A percentile compares a stretch with the other conserved stretches of the same genome.
phyloP scores from a whole-genome alignment of 768 basidiomycete species.

The Kwoniella newhampshirensis region DNA sequence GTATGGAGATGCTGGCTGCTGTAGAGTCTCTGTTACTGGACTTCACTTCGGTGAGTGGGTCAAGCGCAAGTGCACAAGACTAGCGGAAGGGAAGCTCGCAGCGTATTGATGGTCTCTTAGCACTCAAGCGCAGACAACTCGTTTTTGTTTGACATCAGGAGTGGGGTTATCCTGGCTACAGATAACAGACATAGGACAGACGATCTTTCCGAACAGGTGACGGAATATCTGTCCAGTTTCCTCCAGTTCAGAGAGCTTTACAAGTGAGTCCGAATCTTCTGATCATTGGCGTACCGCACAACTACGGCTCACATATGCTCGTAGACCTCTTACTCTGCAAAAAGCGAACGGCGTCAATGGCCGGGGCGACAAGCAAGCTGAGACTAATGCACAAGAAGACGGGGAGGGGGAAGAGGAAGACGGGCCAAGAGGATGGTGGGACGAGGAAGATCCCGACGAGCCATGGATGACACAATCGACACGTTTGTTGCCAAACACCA shows the following conservation, averaged over 20 bases:
- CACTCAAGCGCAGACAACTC: slow-evolving; percentile 65
- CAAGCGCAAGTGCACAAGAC: background rate
- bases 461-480: slow-evolving; percentile 48
- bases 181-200: slow-evolving; percentile 60
- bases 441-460: slow-evolving; percentile 42
- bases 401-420: slow-evolving; percentile 22
- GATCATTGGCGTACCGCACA: too few relatives aligned
- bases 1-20: slow-evolving; percentile 78
- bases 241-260: slow-evolving; percentile 83
- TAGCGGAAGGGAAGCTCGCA: too few relatives aligned
- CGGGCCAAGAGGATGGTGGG: slow-evolving; percentile 43
- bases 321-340: background rate
- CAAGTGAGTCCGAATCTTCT: slow-evolving; percentile 59
- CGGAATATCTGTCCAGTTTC: slow-evolving; percentile 84
- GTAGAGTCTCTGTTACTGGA: slow-evolving; percentile 80
- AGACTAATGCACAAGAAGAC: slow-evolving; percentile 3
- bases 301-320: background rate
- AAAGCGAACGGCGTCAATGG: background rate
- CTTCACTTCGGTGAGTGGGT: slow-evolving; percentile 51
- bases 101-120: too few relatives aligned
- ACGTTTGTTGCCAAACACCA: slow-evolving; percentile 44
- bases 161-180: slow-evolving; percentile 86
- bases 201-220: slow-evolving; percentile 83
- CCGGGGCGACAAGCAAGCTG: slow-evolving; percentile 8
- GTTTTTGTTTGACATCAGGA: slow-evolving; percentile 83